Base-by-base conservation (phyloP, 208 protist genomes). In the Acanthamoeba healyi region DNA sequence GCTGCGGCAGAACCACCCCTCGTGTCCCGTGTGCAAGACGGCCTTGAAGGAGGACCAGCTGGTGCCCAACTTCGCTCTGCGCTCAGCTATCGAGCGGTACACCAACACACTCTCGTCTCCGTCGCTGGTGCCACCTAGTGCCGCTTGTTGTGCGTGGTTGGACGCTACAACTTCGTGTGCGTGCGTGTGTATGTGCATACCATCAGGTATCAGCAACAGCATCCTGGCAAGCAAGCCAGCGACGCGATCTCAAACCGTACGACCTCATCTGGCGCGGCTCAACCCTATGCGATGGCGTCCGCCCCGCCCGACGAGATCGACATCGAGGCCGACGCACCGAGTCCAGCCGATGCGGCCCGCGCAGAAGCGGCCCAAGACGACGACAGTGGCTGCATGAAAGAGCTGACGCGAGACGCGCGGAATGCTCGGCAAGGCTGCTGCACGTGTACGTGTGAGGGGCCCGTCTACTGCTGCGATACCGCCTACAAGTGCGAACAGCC, bases 1-100 rank as follows among this genome's bases (percentile, higher is more conserved):
- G 72, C 72, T 82, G 72, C 72, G 72, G n/a, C 72, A 82, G 72
- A 82, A 82, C 72, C 72, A 82, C 38, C 38, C 72, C 24, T 82
- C 42, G 38, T 82, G 72, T 22, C 72, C 72, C 40, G 72, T 82
- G 72, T 82, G 72, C 72, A 82, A 82, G 72, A 2, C 15, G 15
- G 12, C 72, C 38, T 24, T 82, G 9, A 44, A 1, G 7, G 72
- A 82, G 38, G 38, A 44, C 5, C 72, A 51, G 9, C 42, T 82
- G 40, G 72, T 82, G 42, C 72, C 72, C 38, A 82, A 82, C 72
- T 82, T 51, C 42, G 72, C 72, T 2, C 72, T 82, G 15, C 72
- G 72, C n/a, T 82, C 72, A 5, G 72, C 72, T 22, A 82, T 82
- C 32, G 72, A 82, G 51, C 34, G 72, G 72, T 82, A 42, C 67